Evolutionary conservation across 1,284 basidiomycete genomes (phyloP), one percentile per base, ranked within the genome.

Genomic region (Austroboletus niveus): DNA sequence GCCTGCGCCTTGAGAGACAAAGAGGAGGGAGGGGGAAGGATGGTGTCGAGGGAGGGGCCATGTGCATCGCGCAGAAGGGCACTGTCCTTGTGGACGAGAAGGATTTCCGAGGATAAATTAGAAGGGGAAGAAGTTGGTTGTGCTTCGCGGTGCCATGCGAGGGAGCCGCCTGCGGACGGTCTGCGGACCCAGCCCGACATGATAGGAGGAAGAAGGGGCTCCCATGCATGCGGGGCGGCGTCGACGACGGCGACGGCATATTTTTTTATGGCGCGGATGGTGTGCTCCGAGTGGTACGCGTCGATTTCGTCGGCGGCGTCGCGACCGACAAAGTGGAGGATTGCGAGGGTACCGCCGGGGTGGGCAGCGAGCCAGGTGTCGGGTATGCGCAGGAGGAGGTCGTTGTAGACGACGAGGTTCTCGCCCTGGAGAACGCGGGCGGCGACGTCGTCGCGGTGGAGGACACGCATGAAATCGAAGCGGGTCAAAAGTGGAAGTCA

Each of bases 281-380:
- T 89, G 47, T 77, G 71, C 32, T 84, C 80, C 1, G 79, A 77
- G 69, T 99, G 96, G 72, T 94, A 98, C 11, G 93, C 96, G 57
- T 93, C 84, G 43, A 98, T 90, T 70, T 99, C 96, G 74, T 97
- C 92, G 4, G 88, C 84, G 0, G 94, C 96, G 68, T 99, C 95
- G 47, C 96, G 82, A 3, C 97, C 97, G 31, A 98, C 87, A 65
- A 96, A 98, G 73, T 99, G 97, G 29, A 97, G 84, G 55, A 99
- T 85, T 17, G 94, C 82, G 45, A 98, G 85, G 12, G 84, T 73
- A 49, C 96, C 95, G 41, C 96, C 97, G 0, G 96, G 96, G 68
- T 99, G 97, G 4, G 79, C 75, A 4, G 80, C 70, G 20, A 96
- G 84, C 97, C 96, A 98, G 15, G 79, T 74, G 12, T 79, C 77